Conservation (phyloP, 345 rosid species). For the Barbarea vulgaris region DNA sequence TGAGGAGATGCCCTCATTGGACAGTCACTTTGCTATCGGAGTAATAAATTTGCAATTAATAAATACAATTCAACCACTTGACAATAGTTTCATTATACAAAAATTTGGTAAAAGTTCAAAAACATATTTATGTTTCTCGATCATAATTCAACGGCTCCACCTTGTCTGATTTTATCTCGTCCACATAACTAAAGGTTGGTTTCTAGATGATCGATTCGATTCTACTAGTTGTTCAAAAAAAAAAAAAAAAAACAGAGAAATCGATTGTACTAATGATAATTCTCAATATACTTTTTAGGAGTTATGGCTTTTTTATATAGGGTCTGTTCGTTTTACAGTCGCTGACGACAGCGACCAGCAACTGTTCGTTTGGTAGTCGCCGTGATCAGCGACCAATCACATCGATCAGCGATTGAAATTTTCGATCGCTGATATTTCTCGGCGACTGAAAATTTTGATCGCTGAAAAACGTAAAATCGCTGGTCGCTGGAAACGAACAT, state of each 20-base stretch:
- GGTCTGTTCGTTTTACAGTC: no score
- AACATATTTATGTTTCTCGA: slow-evolving; percentile 36
- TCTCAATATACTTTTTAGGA: neutral
- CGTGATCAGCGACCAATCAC: no score
- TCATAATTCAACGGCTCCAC: slow-evolving; percentile 34
- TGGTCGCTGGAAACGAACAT: no score
- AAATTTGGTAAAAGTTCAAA: slow-evolving; percentile 15
- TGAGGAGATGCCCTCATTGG: slow-evolving; percentile 43
- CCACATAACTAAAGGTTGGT: slow-evolving; percentile 27
- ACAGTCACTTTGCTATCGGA: slow-evolving; percentile 30
- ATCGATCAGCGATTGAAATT: no score
- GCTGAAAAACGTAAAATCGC: no score
- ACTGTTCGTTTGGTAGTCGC: no score
- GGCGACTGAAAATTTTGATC: no score
- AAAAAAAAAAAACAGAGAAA: neutral
- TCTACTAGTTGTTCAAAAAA: neutral
- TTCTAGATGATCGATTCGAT: slow-evolving; percentile 7
- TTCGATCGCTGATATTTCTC: no score
- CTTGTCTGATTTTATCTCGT: slow-evolving; percentile 24
- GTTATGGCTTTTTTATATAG: neutral
- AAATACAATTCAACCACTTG: slow-evolving; percentile 40
- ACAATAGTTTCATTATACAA: neutral
- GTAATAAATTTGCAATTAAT: slow-evolving; percentile 22
- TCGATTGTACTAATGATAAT: neutral
- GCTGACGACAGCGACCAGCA: no score